Percentiles rank a stretch among this genome's conserved stretches.
Conservation (phyloP, 768 basidiomycete species). For the Fomitopsis serialis region DNA sequence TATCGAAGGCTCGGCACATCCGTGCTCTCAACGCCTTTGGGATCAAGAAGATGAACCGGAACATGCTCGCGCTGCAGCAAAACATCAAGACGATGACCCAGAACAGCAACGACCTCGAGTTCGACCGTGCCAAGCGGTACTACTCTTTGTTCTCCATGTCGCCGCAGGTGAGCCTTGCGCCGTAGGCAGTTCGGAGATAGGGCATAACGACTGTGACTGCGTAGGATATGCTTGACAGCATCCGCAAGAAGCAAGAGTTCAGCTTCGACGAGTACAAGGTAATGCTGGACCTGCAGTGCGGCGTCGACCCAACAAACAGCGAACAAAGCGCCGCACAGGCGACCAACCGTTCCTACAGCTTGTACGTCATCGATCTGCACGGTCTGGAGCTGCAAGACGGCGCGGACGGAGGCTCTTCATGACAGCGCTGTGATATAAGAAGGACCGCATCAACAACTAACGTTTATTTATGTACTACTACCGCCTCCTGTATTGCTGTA, state of each 20-base stretch:
- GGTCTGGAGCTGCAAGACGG: conserved; percentile 57
- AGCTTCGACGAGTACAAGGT: conserved; percentile 90
- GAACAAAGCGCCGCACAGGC: conserved; percentile 48
- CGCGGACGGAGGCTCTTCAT: conserved; percentile 27
- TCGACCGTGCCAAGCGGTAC: conserved; percentile 73
- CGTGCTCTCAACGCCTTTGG: conserved; percentile 68
- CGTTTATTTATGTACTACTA: conserved; percentile 11
- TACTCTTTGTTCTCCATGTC: conserved; percentile 72
- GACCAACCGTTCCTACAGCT: conserved; percentile 69
- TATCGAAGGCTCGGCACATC: conserved; percentile 68
- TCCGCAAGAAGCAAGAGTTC: conserved; percentile 60
- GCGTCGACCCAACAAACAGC: conserved; percentile 59
- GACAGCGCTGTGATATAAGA: conserved; percentile 1
- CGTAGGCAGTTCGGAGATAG: too few species aligned
- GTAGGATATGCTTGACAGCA: conserved; percentile 73
- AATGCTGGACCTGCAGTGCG: conserved; percentile 87
- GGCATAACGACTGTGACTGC: too few species aligned
- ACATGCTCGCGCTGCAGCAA: conserved; percentile 89
- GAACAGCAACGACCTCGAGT: conserved; percentile 56
- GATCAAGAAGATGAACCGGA: conserved; percentile 81
- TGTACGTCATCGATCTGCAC: conserved; percentile 89
- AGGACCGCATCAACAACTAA: not conserved
- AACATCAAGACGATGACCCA: conserved; percentile 74
- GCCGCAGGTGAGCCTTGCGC: conserved; percentile 54
- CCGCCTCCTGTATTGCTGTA: not conserved